Percentiles rank a stretch among this genome's conserved stretches.
Conservation (phyloP, 2,329 filamentous ascomycete genomes). For the Colletotrichum sp. region DNA sequence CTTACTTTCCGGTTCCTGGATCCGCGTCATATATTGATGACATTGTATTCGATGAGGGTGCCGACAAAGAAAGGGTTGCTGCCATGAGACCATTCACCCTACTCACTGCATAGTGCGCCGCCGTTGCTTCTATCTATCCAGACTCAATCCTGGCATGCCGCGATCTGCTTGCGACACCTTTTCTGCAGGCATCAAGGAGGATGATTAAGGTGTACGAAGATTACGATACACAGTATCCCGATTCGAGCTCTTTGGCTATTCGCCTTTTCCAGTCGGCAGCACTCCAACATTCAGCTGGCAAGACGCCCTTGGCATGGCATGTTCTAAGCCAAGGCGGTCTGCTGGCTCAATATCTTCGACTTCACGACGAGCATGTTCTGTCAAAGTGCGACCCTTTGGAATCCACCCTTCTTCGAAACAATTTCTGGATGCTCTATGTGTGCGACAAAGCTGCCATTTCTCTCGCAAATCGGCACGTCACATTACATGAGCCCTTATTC, state of each 20-base stretch:
- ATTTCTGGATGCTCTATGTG: conserved; percentile 45
- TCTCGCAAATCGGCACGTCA: conserved; percentile 46
- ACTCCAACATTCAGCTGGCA: conserved; percentile 37
- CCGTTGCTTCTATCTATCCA: conserved; percentile 33
- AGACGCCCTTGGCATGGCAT: conserved; percentile 26
- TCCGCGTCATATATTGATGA: neutral
- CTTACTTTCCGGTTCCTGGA: neutral
- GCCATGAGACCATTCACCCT: conserved; percentile 32
- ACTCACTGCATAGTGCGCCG: conserved; percentile 47
- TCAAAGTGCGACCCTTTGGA: conserved; percentile 39
- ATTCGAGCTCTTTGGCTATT: conserved; percentile 45
- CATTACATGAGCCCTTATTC: conserved; percentile 48
- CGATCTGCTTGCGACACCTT: conserved; percentile 39
- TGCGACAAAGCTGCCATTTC: conserved; percentile 44
- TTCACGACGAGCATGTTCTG: conserved; percentile 43
- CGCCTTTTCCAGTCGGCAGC: conserved; percentile 52
- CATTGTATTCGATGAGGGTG: neutral
- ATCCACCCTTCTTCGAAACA: conserved; percentile 40
- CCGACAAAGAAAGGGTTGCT: neutral
- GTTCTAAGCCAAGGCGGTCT: conserved; percentile 48
- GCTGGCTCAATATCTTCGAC: conserved; percentile 45
- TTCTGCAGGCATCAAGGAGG: conserved; percentile 42
- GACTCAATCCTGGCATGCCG: conserved; percentile 45
- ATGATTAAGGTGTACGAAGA: conserved; percentile 44
- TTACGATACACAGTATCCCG: conserved; percentile 44